A percentile compares a stretch with the other conserved stretches of the same genome.
phyloP scores from a whole-genome alignment of 148 eudicot genomes.

The Polygonum maritimum region DNA sequence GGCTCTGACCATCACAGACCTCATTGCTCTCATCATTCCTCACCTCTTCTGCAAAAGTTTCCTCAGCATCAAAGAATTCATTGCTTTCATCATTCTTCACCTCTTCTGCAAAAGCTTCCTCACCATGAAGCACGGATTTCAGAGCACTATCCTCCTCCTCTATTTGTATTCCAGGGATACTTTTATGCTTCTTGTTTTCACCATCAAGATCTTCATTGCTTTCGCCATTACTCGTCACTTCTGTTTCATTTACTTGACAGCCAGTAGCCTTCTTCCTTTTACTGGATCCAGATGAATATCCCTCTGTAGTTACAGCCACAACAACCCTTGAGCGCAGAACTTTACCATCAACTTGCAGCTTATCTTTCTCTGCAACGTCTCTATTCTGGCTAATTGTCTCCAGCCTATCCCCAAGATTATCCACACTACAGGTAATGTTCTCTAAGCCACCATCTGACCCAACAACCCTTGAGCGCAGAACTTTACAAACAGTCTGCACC shows the following conservation, averaged over 20 bases:
- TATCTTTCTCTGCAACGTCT: slow-evolving; percentile 11
- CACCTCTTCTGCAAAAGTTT: slow-evolving; percentile 3
- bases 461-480: slow-evolving; percentile 29
- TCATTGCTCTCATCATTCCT: slow-evolving; percentile 5
- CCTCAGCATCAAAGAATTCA: background rate
- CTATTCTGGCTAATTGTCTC: slow-evolving; percentile 10
- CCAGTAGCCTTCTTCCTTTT: slow-evolving; percentile 24
- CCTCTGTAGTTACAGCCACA: slow-evolving; percentile 21
- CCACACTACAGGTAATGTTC: slow-evolving; percentile 9
- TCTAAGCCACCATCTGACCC: slow-evolving; percentile 4
- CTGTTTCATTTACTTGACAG: slow-evolving; percentile 4
- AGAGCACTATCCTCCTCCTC: background rate
- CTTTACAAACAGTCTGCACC: slow-evolving; percentile 16
- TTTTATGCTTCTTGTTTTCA: background rate
- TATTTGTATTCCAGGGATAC: background rate
- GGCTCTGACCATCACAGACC: background rate
- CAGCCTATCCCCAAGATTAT: slow-evolving; percentile 6
- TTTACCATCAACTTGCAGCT: slow-evolving; percentile 15
- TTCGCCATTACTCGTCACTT: slow-evolving; percentile 4
- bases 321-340: slow-evolving; percentile 30
- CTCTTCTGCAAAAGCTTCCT: slow-evolving; percentile 7
- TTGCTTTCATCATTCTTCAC: slow-evolving; percentile 9
- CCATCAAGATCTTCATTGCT: background rate
- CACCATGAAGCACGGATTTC: slow-evolving; percentile 11
- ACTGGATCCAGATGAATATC: slow-evolving; percentile 13